phyloP scores from a whole-genome alignment of 257 asterid species.

The Penstemon barbatus region DNA sequence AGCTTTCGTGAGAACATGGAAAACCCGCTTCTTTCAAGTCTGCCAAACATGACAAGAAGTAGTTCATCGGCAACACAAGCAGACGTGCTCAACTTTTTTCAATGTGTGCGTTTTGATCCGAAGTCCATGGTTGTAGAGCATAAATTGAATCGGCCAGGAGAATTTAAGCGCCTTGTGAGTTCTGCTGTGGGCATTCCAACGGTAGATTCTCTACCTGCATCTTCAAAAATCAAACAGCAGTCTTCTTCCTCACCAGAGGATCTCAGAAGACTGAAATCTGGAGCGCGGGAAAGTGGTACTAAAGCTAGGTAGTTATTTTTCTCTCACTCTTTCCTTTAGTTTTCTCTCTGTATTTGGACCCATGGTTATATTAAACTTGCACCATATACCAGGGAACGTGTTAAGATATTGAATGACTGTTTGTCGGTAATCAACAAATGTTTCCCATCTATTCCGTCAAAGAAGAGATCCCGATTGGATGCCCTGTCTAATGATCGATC shows the following conservation, averaged over 20 bases:
- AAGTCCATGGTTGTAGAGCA: conserved; percentile 78
- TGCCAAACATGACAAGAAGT: conserved; percentile 77
- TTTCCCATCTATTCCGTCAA: conserved; percentile 75
- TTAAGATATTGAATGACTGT: conserved; percentile 76
- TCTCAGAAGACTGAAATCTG: conserved; percentile 70
- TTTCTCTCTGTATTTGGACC: conserved; percentile 23
- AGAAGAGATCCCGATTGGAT: conserved; percentile 87
- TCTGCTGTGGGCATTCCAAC: conserved; percentile 69
- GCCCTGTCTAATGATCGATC: conserved; percentile 69
- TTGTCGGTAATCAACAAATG: conserved; percentile 79
- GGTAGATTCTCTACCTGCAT: conserved; percentile 62
- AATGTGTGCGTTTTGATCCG: conserved; percentile 86
- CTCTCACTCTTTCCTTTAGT: conserved; percentile 15
- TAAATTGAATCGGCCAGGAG: conserved; percentile 71
- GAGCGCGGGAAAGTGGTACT: conserved; percentile 67
- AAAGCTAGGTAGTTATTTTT: conserved; percentile 69
- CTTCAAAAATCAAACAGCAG: conserved; percentile 55
- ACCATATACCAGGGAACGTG: conserved; percentile 73
- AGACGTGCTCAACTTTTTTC: conserved; percentile 74
- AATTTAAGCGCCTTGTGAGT: conserved; percentile 73
- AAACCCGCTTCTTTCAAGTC: conserved; percentile 65
- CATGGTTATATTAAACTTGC: conserved; percentile 27
- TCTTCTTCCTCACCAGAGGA: conserved; percentile 74
- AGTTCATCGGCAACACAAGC: conserved; percentile 66
- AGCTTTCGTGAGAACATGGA: conserved; percentile 78